Evolutionary conservation across 768 basidiomycete genomes (phyloP).

Genomic region (Suillus plorans): DNA sequence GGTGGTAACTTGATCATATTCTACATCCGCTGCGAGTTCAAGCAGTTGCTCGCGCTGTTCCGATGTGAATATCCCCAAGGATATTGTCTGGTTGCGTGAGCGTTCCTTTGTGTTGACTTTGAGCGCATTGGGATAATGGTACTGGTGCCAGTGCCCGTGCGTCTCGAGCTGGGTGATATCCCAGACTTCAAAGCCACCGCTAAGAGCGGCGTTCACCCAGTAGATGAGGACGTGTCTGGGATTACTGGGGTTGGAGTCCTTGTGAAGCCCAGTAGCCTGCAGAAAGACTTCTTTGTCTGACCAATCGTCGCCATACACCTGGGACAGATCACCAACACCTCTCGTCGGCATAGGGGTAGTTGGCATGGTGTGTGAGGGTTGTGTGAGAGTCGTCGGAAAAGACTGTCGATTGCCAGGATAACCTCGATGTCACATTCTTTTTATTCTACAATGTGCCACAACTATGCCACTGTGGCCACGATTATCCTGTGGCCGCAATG

Average conservation of each 20-base stretch:
- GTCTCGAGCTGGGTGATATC: conserved; percentile 26
- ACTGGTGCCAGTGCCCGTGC: conserved; percentile 13
- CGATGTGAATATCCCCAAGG: conserved; percentile 18
- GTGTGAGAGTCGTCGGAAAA: not conserved
- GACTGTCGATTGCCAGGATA: not conserved
- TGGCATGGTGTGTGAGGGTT: not conserved
- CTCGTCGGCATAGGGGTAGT: conserved; percentile 1
- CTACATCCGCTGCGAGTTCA: conserved; percentile 27
- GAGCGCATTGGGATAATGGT: conserved; percentile 29
- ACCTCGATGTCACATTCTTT: not conserved
- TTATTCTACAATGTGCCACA: not conserved
- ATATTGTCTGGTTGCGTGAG: conserved; percentile 11
- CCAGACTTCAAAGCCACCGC: conserved; percentile 25
- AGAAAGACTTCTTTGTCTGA: conserved; percentile 25
- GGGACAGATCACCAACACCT: not conserved
- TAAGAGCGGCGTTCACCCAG: conserved; percentile 25
- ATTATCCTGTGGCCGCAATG: not conserved
- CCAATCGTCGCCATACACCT: conserved; percentile 18
- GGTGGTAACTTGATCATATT: conserved; percentile 12
- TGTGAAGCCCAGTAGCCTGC: conserved; percentile 14
- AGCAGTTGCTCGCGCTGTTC: conserved; percentile 28
- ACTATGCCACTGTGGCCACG: not conserved
- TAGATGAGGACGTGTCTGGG: conserved; percentile 20
- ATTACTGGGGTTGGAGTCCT: not conserved
- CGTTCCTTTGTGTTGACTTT: conserved; percentile 20